These are phyloP conservation scores for Choiromyces venosus DNA, from an alignment of 495 filamentous ascomycete genomes.

Conservation along the genomic window DNA sequence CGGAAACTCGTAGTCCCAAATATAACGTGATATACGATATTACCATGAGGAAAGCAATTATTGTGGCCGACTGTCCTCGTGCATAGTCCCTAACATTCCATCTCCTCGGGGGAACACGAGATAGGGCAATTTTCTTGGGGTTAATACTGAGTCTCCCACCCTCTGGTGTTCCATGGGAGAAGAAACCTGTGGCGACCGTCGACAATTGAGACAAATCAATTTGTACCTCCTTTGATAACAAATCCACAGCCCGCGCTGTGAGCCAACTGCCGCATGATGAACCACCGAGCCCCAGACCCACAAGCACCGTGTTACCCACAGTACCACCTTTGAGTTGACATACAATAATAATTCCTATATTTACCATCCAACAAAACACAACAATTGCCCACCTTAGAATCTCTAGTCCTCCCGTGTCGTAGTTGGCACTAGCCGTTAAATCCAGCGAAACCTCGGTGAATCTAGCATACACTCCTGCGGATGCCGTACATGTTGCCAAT, in stretches of 20 bases:
- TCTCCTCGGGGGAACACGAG: background rate
- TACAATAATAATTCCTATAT: background rate
- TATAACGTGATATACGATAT: constrained; percentile 6
- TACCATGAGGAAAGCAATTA: background rate
- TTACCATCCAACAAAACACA: background rate
- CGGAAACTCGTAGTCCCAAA: constrained; percentile 5
- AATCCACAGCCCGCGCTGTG: background rate
- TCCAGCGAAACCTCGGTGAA: background rate
- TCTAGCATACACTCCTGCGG: background rate
- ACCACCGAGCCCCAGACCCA: background rate
- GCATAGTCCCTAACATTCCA: background rate
- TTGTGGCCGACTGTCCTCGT: background rate
- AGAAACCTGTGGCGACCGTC: background rate
- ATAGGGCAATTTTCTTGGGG: background rate
- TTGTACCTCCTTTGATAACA: background rate
- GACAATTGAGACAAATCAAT: background rate
- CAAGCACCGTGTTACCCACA: background rate
- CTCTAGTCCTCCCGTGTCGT: background rate
- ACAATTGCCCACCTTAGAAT: background rate
- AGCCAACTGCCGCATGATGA: background rate
- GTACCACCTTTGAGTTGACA: background rate
- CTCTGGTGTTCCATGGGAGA: background rate
- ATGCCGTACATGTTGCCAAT: background rate
- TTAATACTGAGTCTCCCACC: background rate
- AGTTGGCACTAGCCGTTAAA: background rate